Percentiles rank a stretch among this genome's conserved stretches.
These are phyloP conservation scores for Chalaropsis ovoidea DNA, from an alignment of 2,329 filamentous ascomycete species.

Conservation along the genomic window DNA sequence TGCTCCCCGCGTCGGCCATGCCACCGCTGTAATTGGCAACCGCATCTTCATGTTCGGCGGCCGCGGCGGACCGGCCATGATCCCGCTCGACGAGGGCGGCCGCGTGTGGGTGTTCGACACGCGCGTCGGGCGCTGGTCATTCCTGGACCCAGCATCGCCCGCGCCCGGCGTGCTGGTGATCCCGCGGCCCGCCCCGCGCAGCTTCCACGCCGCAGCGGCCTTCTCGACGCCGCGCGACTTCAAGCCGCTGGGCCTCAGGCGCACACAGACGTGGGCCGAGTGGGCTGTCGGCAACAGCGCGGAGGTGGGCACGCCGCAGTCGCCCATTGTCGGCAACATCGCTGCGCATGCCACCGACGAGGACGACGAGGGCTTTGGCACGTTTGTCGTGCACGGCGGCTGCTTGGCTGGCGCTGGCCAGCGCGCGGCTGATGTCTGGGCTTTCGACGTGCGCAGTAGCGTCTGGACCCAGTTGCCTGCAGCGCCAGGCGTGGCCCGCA, in stretches of 20 bases:
- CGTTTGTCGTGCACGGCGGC: slow-evolving; percentile 67
- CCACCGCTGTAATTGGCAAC: slow-evolving; percentile 55
- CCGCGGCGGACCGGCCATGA: slow-evolving; percentile 57
- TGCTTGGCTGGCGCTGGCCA: slow-evolving; percentile 51
- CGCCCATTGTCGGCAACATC: slow-evolving; percentile 47
- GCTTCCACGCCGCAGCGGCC: slow-evolving; percentile 56
- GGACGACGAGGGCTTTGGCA: slow-evolving; percentile 53
- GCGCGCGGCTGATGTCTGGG: slow-evolving; percentile 61
- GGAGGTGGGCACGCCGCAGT: slow-evolving; percentile 48
- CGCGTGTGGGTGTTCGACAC: slow-evolving; percentile 68
- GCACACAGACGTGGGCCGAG: slow-evolving; percentile 42
- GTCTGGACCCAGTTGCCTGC: slow-evolving; percentile 58
- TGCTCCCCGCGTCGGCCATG: slow-evolving; percentile 60
- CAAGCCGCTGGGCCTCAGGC: slow-evolving; percentile 31
- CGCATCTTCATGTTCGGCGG: slow-evolving; percentile 76
- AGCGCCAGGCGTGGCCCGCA: slow-evolving; percentile 56
- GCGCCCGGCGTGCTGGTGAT: slow-evolving; percentile 36
- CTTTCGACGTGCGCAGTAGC: slow-evolving; percentile 55
- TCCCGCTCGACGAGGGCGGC: slow-evolving; percentile 62
- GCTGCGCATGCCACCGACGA: slow-evolving; percentile 50
- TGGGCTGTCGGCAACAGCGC: slow-evolving; percentile 48
- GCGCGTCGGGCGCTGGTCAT: slow-evolving; percentile 52
- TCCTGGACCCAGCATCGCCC: slow-evolving; percentile 47
- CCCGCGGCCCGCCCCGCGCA: slow-evolving; percentile 52
- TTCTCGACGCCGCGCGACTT: slow-evolving; percentile 49